Evolutionary conservation across 2,329 filamentous ascomycete species (phyloP).

Genomic region (Talaromyces piceae): DNA sequence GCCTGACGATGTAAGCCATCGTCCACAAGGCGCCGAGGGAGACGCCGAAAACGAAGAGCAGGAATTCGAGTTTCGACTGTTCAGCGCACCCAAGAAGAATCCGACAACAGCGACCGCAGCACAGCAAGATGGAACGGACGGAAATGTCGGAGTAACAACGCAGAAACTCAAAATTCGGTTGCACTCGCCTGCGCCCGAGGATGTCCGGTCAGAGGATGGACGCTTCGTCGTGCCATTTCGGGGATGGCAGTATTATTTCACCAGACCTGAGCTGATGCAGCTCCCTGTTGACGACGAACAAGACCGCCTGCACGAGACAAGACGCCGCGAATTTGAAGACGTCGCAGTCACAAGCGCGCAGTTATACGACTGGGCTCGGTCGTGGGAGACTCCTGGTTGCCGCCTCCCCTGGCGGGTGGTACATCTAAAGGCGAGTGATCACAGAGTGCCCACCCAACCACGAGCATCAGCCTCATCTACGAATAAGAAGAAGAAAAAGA

Average conservation of each 20-base stretch:
- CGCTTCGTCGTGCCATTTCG: slow-evolving; percentile 34
- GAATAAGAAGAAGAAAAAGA: slow-evolving; percentile 16
- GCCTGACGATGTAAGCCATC: background rate
- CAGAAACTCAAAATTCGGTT: slow-evolving; percentile 35
- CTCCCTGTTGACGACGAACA: slow-evolving; percentile 11
- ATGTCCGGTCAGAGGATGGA: slow-evolving; percentile 22
- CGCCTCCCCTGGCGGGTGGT: slow-evolving; percentile 35
- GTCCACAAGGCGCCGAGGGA: slow-evolving; percentile 2
- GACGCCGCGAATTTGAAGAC: slow-evolving; percentile 27
- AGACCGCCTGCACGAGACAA: slow-evolving; percentile 9
- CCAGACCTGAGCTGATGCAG: slow-evolving; percentile 23
- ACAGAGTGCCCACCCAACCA: slow-evolving; percentile 2
- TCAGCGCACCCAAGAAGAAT: slow-evolving; percentile 24
- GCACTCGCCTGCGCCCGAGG: slow-evolving; percentile 31
- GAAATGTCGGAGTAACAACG: slow-evolving; percentile 13
- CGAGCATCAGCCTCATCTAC: background rate
- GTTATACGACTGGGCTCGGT: slow-evolving; percentile 23
- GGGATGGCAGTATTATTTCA: slow-evolving; percentile 37
- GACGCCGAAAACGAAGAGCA: slow-evolving; percentile 30
- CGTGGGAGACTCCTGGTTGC: slow-evolving; percentile 26
- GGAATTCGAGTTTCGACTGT: slow-evolving; percentile 38
- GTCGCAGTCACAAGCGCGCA: slow-evolving; percentile 29
- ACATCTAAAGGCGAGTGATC: slow-evolving; percentile 23
- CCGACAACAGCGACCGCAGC: background rate
- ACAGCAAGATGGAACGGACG: slow-evolving; percentile 1